Base-by-base conservation (phyloP, 495 filamentous ascomycete genomes). In the Penicillium nucicola region DNA sequence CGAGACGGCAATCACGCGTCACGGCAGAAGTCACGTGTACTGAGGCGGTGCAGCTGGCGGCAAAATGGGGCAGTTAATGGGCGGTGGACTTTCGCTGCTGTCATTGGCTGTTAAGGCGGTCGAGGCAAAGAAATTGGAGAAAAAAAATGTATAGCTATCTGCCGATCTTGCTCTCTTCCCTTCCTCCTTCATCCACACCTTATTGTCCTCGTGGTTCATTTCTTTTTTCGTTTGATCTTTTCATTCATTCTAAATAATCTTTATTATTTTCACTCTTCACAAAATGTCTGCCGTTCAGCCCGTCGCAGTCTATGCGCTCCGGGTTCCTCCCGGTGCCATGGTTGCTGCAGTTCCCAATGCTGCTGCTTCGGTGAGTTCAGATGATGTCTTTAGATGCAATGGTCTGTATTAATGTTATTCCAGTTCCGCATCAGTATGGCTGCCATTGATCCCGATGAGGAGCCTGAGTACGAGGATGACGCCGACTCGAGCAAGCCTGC, bases 381-480 rank as follows among this genome's bases (percentile, higher is more conserved):
- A 10, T 42, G 30, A 12, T 31, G 15, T 14, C 41, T 45, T 60
- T 41, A 62, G 50, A 67, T 28, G 52, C 45, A 13, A 48, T 28
- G 43, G 1, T 13, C 17, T 4, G 30, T 5, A 35, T 53, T 66
- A 34, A 58, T 50, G 33, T 33, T 14, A 23, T 22, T 42, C 33
- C 48, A 96, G 92, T 90, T 96, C 75, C 91, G 89, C 60, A 86
- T 99, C 57, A 97, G 90, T 61, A 99, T 99, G 93, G 93, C 95
- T 60, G 93, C 93, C 59, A 85, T 99, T 60, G 92, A 99, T 67
- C 93, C 93, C 30, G 87, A 82, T 60, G 87, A 88, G 53, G 77
- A 74, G 39, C 83, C 87, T 33, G 82, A 88, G 52, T 79, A 78
- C 44, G 81, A 84, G 48, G 78, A 82, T 31, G 79, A 79, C 31